A percentile compares a stretch with the other conserved stretches of the same genome.
Conservation (phyloP, 805 yeast genomes). For the Pichia gijzeniarum region DNA sequence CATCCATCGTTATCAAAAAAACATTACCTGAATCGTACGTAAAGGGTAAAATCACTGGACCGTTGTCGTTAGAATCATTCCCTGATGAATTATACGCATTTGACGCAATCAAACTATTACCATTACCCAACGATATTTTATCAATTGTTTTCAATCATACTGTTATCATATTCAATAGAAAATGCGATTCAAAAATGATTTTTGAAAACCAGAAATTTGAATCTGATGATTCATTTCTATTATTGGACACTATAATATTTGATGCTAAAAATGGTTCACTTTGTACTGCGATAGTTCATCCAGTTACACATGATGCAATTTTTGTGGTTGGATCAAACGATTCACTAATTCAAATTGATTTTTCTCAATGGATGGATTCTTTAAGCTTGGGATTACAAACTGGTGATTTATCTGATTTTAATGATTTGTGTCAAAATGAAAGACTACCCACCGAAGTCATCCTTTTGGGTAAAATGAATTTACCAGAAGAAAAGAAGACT, state of each 20-base stretch:
- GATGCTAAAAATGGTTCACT: slow-evolving; percentile 7
- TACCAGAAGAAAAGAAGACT: slow-evolving; percentile 5
- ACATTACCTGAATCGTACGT: slow-evolving; percentile 17
- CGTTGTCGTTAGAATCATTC: slow-evolving; percentile 46
- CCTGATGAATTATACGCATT: slow-evolving; percentile 47
- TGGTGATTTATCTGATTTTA: slow-evolving; percentile 17
- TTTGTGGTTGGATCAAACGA: slow-evolving; percentile 18
- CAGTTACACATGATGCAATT: slow-evolving; percentile 17
- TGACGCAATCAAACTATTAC: slow-evolving; percentile 29
- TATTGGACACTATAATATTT: slow-evolving; percentile 14
- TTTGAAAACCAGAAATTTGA: slow-evolving; percentile 18
- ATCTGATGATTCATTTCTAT: slow-evolving; percentile 4
- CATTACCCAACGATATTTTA: slow-evolving; percentile 23
- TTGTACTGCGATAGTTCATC: slow-evolving; percentile 17
- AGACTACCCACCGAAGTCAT: slow-evolving; percentile 21
- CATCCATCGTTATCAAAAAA: slow-evolving; percentile 2
- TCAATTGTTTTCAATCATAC: slow-evolving; percentile 20
- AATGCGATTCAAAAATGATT: slow-evolving; percentile 20
- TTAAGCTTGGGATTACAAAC: slow-evolving; percentile 15
- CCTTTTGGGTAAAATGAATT: slow-evolving; percentile 14
- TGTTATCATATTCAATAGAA: slow-evolving; percentile 19
- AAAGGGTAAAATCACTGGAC: slow-evolving; percentile 36
- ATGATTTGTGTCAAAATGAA: slow-evolving; percentile 9
- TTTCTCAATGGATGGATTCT: slow-evolving; percentile 22
- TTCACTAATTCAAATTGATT: slow-evolving; percentile 24